Evolutionary conservation across 1,284 basidiomycete species (phyloP), one percentile per base, ranked within the genome.

Genomic region (Vanrija humicola): DNA sequence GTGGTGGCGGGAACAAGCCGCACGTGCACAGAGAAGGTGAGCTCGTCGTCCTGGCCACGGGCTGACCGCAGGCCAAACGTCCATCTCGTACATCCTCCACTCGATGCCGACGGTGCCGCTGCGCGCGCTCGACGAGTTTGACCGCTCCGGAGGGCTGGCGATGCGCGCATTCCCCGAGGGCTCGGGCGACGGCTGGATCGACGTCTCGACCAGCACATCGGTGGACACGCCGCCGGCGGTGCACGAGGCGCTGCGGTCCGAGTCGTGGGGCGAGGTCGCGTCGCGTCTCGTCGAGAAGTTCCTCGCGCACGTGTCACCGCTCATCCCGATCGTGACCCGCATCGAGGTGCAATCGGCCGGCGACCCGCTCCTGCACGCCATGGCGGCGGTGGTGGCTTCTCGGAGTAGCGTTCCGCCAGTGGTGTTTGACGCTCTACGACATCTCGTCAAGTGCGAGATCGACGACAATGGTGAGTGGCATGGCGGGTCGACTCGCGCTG

Each of bases 41-140:
- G 56, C 48, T 12, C 3, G 28, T 5, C 2, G 19, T 40, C 3
- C 19, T 25, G 18, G 10, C 38, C 18, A 18, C 38, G 25, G 26
- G n/a, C 21, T 3, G 8, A 14, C 28, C 10, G n/a, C 43, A 68
- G 66, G 66, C 38, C 61, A 60, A 0, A 63, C 66, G 10, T 49
- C 61, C 8, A 48, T 68, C 19, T 62, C 62, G 6, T 68, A 61
- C 52, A 65, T 68, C 39, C 54, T 66, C 18, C 66, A 68, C 45
- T 61, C 66, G 4, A 62, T 62, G 42, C 66, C 66, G 6, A 66
- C 66, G 0, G 18, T 68, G 18, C 66, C 66, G 14, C 54, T 67
- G 9, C 42, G 49, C 19, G 52, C 47, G 28, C 48, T 67, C 3
- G 25, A 48, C 8, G 55, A 60, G n/a, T 61, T 55, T 45, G 65